Base-by-base conservation (phyloP, 331 rosid genomes). In the Quercus lobata region DNA sequence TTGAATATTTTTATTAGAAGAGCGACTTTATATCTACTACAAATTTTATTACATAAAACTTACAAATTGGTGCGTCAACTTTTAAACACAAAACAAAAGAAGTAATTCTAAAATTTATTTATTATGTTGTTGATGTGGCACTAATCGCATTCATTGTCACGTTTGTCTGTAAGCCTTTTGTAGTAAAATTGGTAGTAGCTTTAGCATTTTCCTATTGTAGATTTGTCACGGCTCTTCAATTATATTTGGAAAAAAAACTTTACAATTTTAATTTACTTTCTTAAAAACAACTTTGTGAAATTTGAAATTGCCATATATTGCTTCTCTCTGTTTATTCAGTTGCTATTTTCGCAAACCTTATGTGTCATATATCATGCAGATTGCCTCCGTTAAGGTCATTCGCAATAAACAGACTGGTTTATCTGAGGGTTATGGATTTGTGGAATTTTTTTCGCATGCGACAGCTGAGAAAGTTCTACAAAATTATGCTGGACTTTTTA, bases 361-460 rank as follows among this genome's bases (percentile, higher is more conserved):
- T 74, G 55, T 80, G 73, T 70, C 62, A 32, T 73, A 14, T 56
- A 53, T 66, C 61, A 74, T 81, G 87, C 88, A 94, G 98, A 91
- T 94, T 81, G 69, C 88, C 60, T 89, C 92, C 73, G 81, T 94
- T 55, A 94, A 94, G 92, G 91, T 94, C 74, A 94, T 94, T 81
- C 94, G 98, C 75, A 94, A 94, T 84, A 94, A 94, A 92, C 94
- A 91, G 72, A 90, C 92, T 69, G 91, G 93, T 66, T 77, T 89
- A 75, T 91, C 98, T n/a, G 98, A 94, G 85, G 97, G 98, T 74
- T 94, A 94, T 77, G 98, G 98, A 78, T 94, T 94, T 76, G 97
- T 94, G 71, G 98, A 94, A 79, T 92, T 92, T 66, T 87, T 71
- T 85, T 85, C 97, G 6, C 97, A 91, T 70, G 86, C 86, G 41